Conservation (phyloP, 306 rosid genomes). For the Albizia julibrissin region DNA sequence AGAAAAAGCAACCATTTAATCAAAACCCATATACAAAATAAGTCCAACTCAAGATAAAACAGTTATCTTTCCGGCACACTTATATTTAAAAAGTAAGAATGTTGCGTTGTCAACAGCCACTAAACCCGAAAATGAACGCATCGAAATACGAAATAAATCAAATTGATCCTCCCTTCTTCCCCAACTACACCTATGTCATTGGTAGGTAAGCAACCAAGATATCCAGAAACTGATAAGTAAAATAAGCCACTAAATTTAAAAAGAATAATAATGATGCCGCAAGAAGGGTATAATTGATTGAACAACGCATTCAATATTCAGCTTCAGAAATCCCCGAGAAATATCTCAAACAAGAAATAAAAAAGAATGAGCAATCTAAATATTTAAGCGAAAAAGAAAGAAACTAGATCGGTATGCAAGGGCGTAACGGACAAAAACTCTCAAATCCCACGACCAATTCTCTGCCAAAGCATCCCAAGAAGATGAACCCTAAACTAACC, state of each 20-base stretch:
- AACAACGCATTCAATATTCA: not conserved
- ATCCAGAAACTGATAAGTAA: not conserved
- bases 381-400: not conserved
- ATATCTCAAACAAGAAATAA: not conserved
- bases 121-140: not conserved
- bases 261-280: not conserved
- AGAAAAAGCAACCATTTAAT: constrained; percentile 31
- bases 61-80: not conserved
- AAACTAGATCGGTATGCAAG: not conserved
- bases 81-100: not conserved
- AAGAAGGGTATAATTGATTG: not conserved
- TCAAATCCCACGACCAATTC: not conserved
- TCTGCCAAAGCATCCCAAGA: not conserved
- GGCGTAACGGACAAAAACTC: not conserved
- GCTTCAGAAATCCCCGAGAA: constrained; percentile 8
- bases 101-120: not conserved
- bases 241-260: not conserved
- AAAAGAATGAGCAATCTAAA: not conserved
- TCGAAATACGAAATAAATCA: constrained; percentile 1
- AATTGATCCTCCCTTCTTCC: not conserved
- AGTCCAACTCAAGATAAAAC: not conserved
- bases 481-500: constrained; percentile 37
- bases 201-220: not conserved
- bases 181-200: not conserved
- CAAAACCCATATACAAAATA: constrained; percentile 8